A percentile compares a stretch with the other conserved stretches of the same genome.
Conservation (phyloP, 1,284 basidiomycete genomes). For the Cutaneotrichosporon mucoides region DNA sequence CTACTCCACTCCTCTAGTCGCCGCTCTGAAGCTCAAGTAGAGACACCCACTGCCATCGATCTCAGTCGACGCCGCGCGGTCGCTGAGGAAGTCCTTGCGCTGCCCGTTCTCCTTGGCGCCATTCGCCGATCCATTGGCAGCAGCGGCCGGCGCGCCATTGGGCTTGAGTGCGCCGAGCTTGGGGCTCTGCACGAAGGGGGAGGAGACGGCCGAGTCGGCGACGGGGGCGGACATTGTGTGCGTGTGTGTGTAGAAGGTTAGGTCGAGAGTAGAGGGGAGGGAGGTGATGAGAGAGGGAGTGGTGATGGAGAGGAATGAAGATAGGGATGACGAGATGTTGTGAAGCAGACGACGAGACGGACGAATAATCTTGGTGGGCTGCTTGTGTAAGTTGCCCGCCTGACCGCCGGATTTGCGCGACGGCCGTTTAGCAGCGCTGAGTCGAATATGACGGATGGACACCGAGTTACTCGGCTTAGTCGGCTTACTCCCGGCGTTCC, state of each 20-base stretch:
- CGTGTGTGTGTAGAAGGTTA: neutral
- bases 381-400: no score
- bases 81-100: constrained; percentile 23
- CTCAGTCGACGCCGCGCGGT: constrained; percentile 24
- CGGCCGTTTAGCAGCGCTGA: no score
- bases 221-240: neutral
- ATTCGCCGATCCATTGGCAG: constrained; percentile 3
- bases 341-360: no score
- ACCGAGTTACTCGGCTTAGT: no score
- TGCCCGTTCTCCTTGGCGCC: neutral
- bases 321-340: no score
- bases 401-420: no score
- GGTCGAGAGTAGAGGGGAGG: no score
- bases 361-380: no score
- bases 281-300: no score
- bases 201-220: constrained; percentile 17
- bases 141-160: neutral
- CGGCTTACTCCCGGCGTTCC: no score
- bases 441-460: no score
- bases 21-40: neutral
- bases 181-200: constrained; percentile 13
- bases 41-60: constrained; percentile 36
- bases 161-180: neutral
- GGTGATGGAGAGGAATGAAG: no score
- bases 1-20: neutral